phyloP scores from a whole-genome alignment of 495 filamentous ascomycete species.

The Sabuloglossum arenarium region DNA sequence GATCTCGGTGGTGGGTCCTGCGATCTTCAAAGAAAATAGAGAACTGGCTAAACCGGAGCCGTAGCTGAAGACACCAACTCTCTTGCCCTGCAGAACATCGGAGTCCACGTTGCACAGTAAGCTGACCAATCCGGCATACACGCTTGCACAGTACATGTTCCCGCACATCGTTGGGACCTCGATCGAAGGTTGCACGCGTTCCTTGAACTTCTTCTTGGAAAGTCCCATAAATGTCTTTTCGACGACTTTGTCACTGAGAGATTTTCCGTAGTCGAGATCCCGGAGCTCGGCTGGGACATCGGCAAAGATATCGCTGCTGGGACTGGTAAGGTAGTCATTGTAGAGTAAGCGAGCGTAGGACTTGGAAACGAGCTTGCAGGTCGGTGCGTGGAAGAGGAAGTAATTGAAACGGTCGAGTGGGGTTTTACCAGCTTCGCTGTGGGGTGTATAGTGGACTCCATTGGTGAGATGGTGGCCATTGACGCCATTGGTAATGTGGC shows the following conservation, averaged over 20 bases:
- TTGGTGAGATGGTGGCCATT: conserved; percentile 23
- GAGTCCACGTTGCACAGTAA: conserved; percentile 52
- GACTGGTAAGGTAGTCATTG: conserved; percentile 80
- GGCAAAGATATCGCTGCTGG: conserved; percentile 55
- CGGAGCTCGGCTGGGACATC: conserved; percentile 73
- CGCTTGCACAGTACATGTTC: conserved; percentile 97
- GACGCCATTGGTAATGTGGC: conserved; percentile 14
- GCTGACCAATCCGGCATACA: conserved; percentile 69
- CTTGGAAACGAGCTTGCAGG: conserved; percentile 94
- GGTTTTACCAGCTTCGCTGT: conserved; percentile 33
- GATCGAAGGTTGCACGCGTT: conserved; percentile 67
- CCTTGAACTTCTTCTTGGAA: conserved; percentile 85
- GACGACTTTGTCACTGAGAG: conserved; percentile 75
- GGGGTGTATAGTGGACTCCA: conserved; percentile 24
- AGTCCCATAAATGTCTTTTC: conserved; percentile 95
- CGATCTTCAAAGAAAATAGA: conserved; percentile 73
- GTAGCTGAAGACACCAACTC: conserved; percentile 84
- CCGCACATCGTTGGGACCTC: conserved; percentile 85
- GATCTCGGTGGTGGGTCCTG: conserved; percentile 55
- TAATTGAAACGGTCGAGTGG: conserved; percentile 87
- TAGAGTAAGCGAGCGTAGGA: conserved; percentile 88
- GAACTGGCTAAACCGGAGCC: conserved; percentile 79
- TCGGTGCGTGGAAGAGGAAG: conserved; percentile 87
- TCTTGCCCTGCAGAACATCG: conserved; percentile 58
- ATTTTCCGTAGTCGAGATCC: conserved; percentile 67